Conservation (phyloP, 2,329 filamentous ascomycete genomes). For the Alternaria brassicae region DNA sequence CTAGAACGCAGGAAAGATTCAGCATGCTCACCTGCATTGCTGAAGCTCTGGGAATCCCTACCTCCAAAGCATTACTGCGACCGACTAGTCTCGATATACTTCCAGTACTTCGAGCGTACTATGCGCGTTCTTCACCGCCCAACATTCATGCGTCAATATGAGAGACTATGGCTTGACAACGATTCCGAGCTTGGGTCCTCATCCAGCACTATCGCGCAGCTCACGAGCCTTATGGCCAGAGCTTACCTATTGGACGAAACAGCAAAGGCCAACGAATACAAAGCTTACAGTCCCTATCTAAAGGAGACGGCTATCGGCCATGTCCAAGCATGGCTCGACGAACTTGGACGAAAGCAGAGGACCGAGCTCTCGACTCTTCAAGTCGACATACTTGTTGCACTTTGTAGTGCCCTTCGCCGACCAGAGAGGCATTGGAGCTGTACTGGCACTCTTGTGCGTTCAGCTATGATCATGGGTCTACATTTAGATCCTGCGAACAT, state of each 20-base stretch:
- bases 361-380: slow-evolving; percentile 32
- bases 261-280: slow-evolving; percentile 11
- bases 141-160: slow-evolving; percentile 34
- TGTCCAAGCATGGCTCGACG: slow-evolving; percentile 32
- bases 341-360: slow-evolving; percentile 29
- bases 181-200: slow-evolving; percentile 18
- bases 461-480: slow-evolving; percentile 53
- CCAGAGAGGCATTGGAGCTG: slow-evolving; percentile 32
- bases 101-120: slow-evolving; percentile 32
- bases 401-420: slow-evolving; percentile 20
- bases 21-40: slow-evolving; percentile 24
- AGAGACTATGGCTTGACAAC: slow-evolving; percentile 26
- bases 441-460: slow-evolving; percentile 50
- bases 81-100: slow-evolving; percentile 28
- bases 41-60: slow-evolving; percentile 28
- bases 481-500: slow-evolving; percentile 51
- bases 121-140: slow-evolving; percentile 34
- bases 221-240: slow-evolving; percentile 31
- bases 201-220: slow-evolving; percentile 33
- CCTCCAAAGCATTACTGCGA: slow-evolving; percentile 33
- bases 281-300: slow-evolving; percentile 20
- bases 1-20: slow-evolving; percentile 6
- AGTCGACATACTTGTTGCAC: slow-evolving; percentile 25
- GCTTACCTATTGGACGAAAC: slow-evolving; percentile 29
- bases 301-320: slow-evolving; percentile 22